Evolutionary conservation across 192 early-diverging fungal genomes (phyloP).

Genomic region (Coemansia sp.): DNA sequence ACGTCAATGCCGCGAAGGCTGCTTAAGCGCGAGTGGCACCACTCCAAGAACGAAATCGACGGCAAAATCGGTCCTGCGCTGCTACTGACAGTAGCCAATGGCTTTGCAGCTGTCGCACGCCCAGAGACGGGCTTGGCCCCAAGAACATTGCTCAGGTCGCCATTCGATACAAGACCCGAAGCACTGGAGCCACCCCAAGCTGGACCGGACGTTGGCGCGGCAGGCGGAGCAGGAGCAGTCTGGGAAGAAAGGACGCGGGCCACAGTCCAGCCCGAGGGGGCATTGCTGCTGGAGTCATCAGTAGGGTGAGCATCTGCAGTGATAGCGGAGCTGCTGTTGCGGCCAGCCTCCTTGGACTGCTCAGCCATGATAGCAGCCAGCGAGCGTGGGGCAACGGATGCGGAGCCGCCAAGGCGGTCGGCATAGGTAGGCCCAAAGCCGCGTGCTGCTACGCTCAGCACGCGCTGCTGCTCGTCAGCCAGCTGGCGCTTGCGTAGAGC

Average conservation of each 20-base stretch:
- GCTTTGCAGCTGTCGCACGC: constrained; percentile 9
- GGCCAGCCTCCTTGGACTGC: constrained; percentile 32
- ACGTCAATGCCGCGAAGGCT: constrained; percentile 59
- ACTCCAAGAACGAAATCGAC: constrained; percentile 69
- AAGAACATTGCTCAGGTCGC: not conserved
- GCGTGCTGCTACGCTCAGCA: not conserved
- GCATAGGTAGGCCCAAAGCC: constrained; percentile 41
- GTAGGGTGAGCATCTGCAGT: not conserved
- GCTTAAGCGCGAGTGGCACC: constrained; percentile 67
- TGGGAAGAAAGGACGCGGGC: constrained; percentile 1
- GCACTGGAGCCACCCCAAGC: not conserved
- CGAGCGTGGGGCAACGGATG: constrained; percentile 17
- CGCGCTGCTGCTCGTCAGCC: constrained; percentile 24
- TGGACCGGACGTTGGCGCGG: not conserved
- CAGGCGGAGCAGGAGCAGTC: constrained; percentile 10
- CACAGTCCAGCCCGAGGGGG: constrained; percentile 1
- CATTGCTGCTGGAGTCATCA: not conserved
- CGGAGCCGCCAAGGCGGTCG: constrained; percentile 20
- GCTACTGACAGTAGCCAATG: constrained; percentile 5
- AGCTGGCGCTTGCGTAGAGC: constrained; percentile 29
- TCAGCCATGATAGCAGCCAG: constrained; percentile 49
- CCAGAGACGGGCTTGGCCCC: not conserved
- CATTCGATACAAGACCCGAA: not conserved
- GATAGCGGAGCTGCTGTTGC: not conserved
- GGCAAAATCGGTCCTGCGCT: constrained; percentile 18